Base-by-base conservation (phyloP, 192 early-diverging fungal species). In the Diversispora eburnea region DNA sequence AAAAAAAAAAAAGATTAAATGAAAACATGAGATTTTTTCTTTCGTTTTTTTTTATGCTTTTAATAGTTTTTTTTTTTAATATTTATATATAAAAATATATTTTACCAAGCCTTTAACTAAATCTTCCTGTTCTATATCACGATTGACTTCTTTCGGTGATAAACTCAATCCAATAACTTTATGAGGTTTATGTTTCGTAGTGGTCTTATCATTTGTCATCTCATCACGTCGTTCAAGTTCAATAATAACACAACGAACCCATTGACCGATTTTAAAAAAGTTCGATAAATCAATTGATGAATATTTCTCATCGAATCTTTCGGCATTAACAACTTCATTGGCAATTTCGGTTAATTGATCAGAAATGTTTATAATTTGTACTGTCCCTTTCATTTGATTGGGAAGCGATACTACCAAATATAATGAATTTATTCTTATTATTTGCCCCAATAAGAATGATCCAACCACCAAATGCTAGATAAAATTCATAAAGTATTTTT, bases 341-440 rank as follows among this genome's bases (percentile, higher is more conserved):
- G 94, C 89, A 56, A 82, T 63, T 57, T 83, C 77, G 49, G 93
- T 88, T 54, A 97, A 73, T 41, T 86, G 75, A 10, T 88, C 83
- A 1, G 93, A 95, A 58, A 98, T 88, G 65, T 95, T 92, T 25
- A 94, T 92, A 72, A 98, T 97, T 33, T 92, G 85, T 60, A 97
- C 90, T 57, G 79, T 85, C 52, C 95, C 96, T 3, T 83, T 83
- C 54, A 97, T 79, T 73, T 95, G 92, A 75, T 94, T 88, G 4
- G 96, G 95, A 70, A 98, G 84, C 20, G 91, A 85, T 15, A 98
- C 85, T 43, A 88, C 81, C 43, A 97, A 60, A 72, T 95, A 90
- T n/a, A 95, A 51, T 22, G 91, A 90, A 70, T 87, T 87, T 69
- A 98, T 91, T 25, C 88, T 84, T 25, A 88, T 85, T 55, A 98